These are phyloP conservation scores for Penicillium fimorum DNA, from an alignment of 495 filamentous ascomycete genomes.

Conservation along the genomic window DNA sequence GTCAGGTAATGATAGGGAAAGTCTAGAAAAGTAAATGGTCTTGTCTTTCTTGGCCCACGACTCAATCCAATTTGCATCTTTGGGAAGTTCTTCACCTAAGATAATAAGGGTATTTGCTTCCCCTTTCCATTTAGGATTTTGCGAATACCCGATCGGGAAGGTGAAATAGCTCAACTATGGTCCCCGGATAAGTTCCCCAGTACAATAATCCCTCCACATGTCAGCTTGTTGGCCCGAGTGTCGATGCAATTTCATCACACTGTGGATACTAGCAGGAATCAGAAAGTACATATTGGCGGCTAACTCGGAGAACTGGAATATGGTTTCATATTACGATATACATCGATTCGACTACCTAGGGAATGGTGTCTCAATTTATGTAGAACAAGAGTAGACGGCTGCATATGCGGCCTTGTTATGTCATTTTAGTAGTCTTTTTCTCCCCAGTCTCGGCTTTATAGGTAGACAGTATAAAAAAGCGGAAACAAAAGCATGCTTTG, in stretches of 20 bases:
- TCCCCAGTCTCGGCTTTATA: no score
- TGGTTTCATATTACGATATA: neutral
- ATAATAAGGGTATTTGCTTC: no score
- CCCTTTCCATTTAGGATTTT: neutral
- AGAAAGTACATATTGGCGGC: no score
- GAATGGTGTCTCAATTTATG: neutral
- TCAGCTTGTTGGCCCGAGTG: neutral
- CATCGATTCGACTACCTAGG: neutral
- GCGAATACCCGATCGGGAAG: slow-evolving; percentile 15
- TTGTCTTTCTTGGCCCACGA: neutral
- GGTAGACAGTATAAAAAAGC: no score
- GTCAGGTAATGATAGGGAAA: slow-evolving; percentile 6
- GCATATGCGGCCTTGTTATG: no score
- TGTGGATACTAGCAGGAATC: neutral
- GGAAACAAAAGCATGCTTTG: no score
- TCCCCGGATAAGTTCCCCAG: slow-evolving; percentile 4
- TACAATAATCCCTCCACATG: neutral
- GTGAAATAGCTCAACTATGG: slow-evolving; percentile 4
- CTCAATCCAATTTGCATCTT: neutral
- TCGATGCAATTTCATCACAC: neutral
- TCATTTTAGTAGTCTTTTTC: no score
- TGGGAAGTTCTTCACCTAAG: no score
- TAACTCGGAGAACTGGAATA: neutral
- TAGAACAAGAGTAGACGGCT: no score
- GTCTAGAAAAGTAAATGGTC: neutral